A percentile compares a stretch with the other conserved stretches of the same genome.
Evolutionary conservation across 2,329 filamentous ascomycete genomes (phyloP).

Genomic region (Cordyceps cateniannulata): DNA sequence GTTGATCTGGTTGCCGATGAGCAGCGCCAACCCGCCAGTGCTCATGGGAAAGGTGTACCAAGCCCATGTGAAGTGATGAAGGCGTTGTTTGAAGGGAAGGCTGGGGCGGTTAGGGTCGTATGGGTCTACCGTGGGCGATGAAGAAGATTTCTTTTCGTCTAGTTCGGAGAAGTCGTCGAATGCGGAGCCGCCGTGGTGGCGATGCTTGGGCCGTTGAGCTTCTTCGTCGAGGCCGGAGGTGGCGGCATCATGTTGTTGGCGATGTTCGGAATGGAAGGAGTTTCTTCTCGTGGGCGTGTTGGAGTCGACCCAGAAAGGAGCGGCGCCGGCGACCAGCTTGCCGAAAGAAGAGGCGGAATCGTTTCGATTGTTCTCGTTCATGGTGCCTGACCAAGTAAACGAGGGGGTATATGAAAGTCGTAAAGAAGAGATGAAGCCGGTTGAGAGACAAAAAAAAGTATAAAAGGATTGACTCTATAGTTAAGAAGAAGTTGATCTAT

Average conservation of each 20-base stretch:
- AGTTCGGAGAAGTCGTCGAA: not conserved
- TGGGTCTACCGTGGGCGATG: constrained; percentile 13
- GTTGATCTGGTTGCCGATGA: constrained; percentile 58
- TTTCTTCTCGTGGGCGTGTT: constrained; percentile 10
- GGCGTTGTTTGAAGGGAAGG: constrained; percentile 35
- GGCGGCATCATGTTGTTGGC: not conserved
- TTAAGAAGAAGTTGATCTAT: not conserved
- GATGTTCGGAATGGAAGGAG: not conserved
- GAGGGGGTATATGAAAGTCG: not conserved
- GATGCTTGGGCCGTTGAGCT: not conserved
- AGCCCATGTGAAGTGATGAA: constrained; percentile 60
- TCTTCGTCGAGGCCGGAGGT: not conserved
- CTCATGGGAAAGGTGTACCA: constrained; percentile 75
- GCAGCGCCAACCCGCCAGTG: constrained; percentile 60
- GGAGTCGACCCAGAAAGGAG: constrained; percentile 6
- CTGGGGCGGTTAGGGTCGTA: constrained; percentile 24
- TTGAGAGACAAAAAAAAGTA: not conserved
- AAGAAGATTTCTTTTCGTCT: not conserved
- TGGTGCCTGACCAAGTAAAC: not conserved
- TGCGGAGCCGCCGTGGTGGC: not conserved
- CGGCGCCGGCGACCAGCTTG: not conserved
- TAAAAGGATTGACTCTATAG: not conserved
- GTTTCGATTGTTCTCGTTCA: constrained; percentile 2
- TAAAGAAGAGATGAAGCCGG: not conserved
- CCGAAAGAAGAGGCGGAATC: not conserved